Conservation (phyloP, 108 stramenopile genomes). For the Parmales sp. region DNA sequence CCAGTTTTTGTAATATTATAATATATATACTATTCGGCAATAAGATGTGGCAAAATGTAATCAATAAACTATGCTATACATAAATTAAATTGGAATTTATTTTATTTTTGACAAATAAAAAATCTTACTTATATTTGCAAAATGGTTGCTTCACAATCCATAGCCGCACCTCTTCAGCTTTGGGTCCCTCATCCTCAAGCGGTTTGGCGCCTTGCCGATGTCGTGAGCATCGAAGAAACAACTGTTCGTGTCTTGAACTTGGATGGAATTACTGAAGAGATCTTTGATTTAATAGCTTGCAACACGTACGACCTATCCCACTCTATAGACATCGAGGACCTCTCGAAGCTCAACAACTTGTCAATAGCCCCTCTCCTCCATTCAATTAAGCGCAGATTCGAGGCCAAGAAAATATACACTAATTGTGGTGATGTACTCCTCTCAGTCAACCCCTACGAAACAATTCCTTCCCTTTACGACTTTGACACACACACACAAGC, state of each 20-base stretch:
- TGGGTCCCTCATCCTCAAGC: background rate
- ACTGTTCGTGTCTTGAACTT: background rate
- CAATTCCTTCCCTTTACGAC: slow-evolving; percentile 1
- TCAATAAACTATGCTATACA: too few species aligned
- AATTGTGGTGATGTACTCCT: slow-evolving; percentile 12
- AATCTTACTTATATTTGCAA: too few species aligned
- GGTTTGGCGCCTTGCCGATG: background rate
- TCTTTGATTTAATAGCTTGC: background rate
- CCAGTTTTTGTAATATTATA: too few species aligned
- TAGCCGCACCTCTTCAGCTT: too few species aligned
- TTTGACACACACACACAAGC: background rate
- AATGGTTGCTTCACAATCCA: too few species aligned
- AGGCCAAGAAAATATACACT: slow-evolving; percentile 1
- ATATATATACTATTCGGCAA: too few species aligned
- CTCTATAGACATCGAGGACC: background rate
- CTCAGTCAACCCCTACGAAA: slow-evolving; percentile 20
- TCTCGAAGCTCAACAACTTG: background rate
- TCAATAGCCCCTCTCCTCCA: background rate
- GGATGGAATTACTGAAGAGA: background rate
- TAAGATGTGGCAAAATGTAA: too few species aligned
- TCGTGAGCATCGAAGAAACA: background rate
- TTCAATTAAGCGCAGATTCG: background rate
- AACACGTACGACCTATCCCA: background rate
- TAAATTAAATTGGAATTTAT: too few species aligned
- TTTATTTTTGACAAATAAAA: too few species aligned